Evolutionary conservation across 306 rosid genomes (phyloP), one percentile per base, ranked within the genome.

Genomic region (Prunus davidiana): DNA sequence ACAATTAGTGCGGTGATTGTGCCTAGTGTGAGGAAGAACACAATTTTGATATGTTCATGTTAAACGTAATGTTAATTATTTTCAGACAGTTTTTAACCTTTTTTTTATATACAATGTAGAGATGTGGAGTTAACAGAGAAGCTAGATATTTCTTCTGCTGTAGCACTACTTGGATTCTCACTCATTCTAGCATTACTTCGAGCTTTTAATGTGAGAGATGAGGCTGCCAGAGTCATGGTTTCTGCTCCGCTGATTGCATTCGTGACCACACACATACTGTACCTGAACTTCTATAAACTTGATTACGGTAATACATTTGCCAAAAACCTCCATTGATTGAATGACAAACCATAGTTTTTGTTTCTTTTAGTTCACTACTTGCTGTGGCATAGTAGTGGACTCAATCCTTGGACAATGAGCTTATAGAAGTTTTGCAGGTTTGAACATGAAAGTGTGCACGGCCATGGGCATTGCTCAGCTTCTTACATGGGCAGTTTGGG

Each of bases 81-180:
- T 63, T 61, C 78, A 54, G 60, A 64, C 64, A 24, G 11, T 27
- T n/a, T 25, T 3, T n/a, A 38, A 66, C 43, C 34, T 46, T 56
- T 38, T 11, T 56, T 47, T 45, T 2, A 5, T 20, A 13, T 28
- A 15, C 43, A 67, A 22, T 83, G 91, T 81, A 95, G 97, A 82
- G 91, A 90, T 75, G 97, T 95, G 87, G 97, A 90, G 81, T 83
- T 90, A 82, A 95, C 97, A 51, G 92, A 95, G 91, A 95, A 89
- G 91, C 86, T 92, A 77, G 88, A 95, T 78, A 84, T 56, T 55
- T 92, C 97, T 77, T 95, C 97, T 78, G 92, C 93, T 74, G 99
- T 88, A 73, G 97, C 97, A 80, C 86, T 92, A 54, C 84, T 91
- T 60, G 99, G 97, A 70, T 89, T 83, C 79, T 78, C 91, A 78